Conservation (phyloP, 2,329 filamentous ascomycete species). For the Scedosporium apiospermum region DNA sequence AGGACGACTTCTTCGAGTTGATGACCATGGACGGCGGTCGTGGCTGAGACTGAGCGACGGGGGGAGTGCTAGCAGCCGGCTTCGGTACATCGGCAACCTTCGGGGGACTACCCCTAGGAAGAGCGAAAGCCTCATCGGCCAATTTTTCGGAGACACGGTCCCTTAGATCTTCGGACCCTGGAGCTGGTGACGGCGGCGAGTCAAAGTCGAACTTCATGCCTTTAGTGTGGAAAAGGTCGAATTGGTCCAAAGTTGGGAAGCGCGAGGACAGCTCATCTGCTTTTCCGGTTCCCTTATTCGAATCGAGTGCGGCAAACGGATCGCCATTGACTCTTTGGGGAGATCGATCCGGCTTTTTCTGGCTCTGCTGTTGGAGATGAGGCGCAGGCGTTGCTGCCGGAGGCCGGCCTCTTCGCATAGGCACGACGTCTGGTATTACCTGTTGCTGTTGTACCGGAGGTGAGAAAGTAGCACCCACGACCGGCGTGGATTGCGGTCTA, state of each 20-base stretch:
- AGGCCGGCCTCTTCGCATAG: conserved; percentile 80
- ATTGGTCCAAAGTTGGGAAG: conserved; percentile 89
- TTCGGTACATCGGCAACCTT: conserved; percentile 19
- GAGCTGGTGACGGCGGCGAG: conserved; percentile 35
- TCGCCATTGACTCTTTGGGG: conserved; percentile 65
- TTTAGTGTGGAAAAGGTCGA: conserved; percentile 78
- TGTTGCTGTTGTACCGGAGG: conserved; percentile 63
- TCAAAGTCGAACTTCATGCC: conserved; percentile 81
- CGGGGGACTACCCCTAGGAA: conserved; percentile 19
- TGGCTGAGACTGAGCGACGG: not conserved
- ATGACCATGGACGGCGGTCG: not conserved
- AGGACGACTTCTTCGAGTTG: conserved; percentile 12
- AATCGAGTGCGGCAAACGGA: conserved; percentile 84
- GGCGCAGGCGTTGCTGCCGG: conserved; percentile 20
- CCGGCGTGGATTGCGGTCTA: conserved; percentile 43
- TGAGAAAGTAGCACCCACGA: conserved; percentile 73
- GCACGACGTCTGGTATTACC: conserved; percentile 77
- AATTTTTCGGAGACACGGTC: conserved; percentile 65
- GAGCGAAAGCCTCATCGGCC: conserved; percentile 74
- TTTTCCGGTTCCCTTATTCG: conserved; percentile 33
- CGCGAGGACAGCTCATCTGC: conserved; percentile 74
- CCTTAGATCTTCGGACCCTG: conserved; percentile 41
- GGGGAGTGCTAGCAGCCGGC: conserved; percentile 10
- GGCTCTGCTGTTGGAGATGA: conserved; percentile 20
- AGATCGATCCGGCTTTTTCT: conserved; percentile 53